Evolutionary conservation across 2,329 filamentous ascomycete species (phyloP), one percentile per base, ranked within the genome.

Genomic region (Paecilomyces fulvus): DNA sequence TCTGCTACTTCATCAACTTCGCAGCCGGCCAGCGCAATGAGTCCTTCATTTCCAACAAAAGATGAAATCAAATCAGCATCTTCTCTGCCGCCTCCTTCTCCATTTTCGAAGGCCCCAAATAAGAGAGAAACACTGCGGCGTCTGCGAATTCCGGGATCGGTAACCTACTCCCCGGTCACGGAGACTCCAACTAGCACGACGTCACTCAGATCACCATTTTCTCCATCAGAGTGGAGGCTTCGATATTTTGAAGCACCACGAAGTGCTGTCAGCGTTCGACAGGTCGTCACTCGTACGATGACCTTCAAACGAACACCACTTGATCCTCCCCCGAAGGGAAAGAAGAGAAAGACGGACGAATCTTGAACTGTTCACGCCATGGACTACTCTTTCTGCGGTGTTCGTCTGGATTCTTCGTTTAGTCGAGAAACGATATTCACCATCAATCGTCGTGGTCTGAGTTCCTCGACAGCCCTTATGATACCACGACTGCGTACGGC

Each of bases 271-370:
- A 85, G 81, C 67, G 90, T 96, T 57, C 81, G 90, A 55, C 91
- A 96, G 72, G 90, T 96, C 3, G 89, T 96, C 54, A 96, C 92
- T n/a, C 83, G 91, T 64, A 96, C 91, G 14, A 89, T 96, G 58
- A 96, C 90, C 46, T 96, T 95, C 74, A 95, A 89, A 65, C 75
- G 79, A 54, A 70, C 88, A 69, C 80, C 68, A 59, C 89, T 97
- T 77, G 89, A 91, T 62, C 89, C 92, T 23, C 90, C 92, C 37
- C 92, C 91, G 7, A 92, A 92, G 73, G 92, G 92, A 61, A 97
- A 96, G 82, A 85, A 91, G 76, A 87, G 92, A 77, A 95, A 90
- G 79, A 74, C 84, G 8, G 56, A 56, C 14, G 58, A 63, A 49
- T 57, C 55, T 31, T 28, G 48, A 54, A 51, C n/a, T 9, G 6